Evolutionary conservation across 768 basidiomycete species (phyloP), one percentile per base, ranked within the genome.

Genomic region (Leccinum arenicola): DNA sequence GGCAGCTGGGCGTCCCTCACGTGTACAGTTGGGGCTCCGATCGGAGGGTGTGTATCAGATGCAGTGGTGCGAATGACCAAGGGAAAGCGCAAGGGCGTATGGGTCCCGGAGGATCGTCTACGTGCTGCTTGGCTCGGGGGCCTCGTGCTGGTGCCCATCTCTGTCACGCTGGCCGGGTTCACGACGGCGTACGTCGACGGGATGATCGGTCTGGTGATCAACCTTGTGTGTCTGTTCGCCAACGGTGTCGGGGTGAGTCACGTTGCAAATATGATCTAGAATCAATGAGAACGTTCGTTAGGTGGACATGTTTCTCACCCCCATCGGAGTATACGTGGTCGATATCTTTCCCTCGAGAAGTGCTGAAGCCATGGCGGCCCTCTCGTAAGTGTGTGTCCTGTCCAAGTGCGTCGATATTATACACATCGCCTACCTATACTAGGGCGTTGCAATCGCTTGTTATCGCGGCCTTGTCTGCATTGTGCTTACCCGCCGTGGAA

Each of bases 81-180:
- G 15, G 70, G 75, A 50, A 66, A 73, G 5, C 80, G 86, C 23
- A 78, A 77, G 0, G 86, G 86, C 1, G 63, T 75, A 2, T 88
- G 84, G 86, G 79, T 82, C 47, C 87, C 87, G 0, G 87, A 91
- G 68, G 89, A 88, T 61, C 82, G 88, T 6, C 77, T 89, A 23
- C 78, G 84, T 1, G 85, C 78, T 2, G 73, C 80, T 2, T 67
- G 83, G 35, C 63, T 76, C 6, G 82, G 83, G 12, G 77, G 77
- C 6, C 70, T 77, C 0, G 29, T 82, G n/a, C 72, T 88, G 29
- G 74, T 81, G 4, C 89, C 88, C 0, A 27, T 85, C 0, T 82
- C 86, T 1, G 68, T 85, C 3, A 66, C 83, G 0, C 52, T 72
- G 0, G 77, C 76, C 1, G 86, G 87, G 0, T 61, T 87, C 3